Evolutionary conservation across 108 stramenopile species (phyloP).

Genomic region (Nitzschia palea): DNA sequence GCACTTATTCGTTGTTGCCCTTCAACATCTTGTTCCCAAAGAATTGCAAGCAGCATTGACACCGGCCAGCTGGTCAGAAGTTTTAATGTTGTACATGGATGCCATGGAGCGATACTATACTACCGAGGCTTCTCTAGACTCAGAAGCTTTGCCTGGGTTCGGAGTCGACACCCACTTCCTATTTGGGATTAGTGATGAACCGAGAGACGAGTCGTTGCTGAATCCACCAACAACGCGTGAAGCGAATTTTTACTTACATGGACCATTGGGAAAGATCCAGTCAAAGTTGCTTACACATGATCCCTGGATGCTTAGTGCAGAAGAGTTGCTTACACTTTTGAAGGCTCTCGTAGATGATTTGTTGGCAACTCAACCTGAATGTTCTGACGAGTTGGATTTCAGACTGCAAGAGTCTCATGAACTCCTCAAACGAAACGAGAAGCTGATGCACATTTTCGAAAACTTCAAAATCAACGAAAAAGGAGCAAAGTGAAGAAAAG

Average conservation of each 20-base stretch:
- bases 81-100: constrained; percentile 73
- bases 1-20: constrained; percentile 67
- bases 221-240: constrained; percentile 7
- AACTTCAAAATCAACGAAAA: constrained; percentile 39
- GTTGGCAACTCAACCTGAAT: constrained; percentile 50
- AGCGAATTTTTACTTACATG: constrained; percentile 16
- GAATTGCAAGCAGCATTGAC: constrained; percentile 55
- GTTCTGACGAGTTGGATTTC: constrained; percentile 53
- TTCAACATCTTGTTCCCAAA: constrained; percentile 59
- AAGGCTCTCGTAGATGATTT: constrained; percentile 76
- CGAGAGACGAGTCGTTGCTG: constrained; percentile 24
- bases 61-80: constrained; percentile 75
- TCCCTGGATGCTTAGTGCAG: constrained; percentile 76
- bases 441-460: constrained; percentile 62
- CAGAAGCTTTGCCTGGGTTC: constrained; percentile 46
- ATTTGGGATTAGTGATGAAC: constrained; percentile 35
- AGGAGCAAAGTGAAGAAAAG: constrained; percentile 24
- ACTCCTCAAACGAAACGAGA: constrained; percentile 62
- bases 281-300: constrained; percentile 57
- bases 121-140: constrained; percentile 53
- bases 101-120: constrained; percentile 77
- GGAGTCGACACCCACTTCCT: constrained; percentile 64
- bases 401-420: constrained; percentile 63
- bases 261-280: constrained; percentile 22
- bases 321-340: constrained; percentile 71